A percentile compares a stretch with the other conserved stretches of the same genome.
phyloP scores from a whole-genome alignment of 78 protist species.

The Dictyostelium purpureum region DNA sequence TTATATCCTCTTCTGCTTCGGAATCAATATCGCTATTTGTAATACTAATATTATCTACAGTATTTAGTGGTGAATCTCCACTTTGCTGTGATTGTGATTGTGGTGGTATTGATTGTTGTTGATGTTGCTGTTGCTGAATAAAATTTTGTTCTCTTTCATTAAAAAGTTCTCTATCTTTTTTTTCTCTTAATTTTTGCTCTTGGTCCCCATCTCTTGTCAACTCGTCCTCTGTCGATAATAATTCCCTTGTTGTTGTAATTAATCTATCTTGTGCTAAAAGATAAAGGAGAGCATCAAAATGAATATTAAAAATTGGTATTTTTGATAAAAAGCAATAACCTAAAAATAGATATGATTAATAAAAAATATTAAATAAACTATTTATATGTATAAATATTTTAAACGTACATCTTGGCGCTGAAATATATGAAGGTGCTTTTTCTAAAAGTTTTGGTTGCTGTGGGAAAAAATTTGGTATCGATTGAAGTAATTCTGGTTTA shows the following conservation, averaged over 20 bases:
- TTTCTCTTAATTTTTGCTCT: background rate
- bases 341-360: background rate
- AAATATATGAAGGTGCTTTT: slow-evolving; percentile 17
- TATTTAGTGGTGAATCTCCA: background rate
- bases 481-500: slow-evolving; percentile 56
- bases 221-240: slow-evolving; percentile 42
- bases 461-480: slow-evolving; percentile 64
- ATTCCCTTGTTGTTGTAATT: slow-evolving; percentile 59
- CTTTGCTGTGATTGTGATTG: background rate
- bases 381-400: background rate
- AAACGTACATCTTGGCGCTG: slow-evolving; percentile 55
- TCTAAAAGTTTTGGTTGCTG: slow-evolving; percentile 48
- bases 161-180: background rate
- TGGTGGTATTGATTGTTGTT: background rate
- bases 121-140: background rate
- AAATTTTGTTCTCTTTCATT: background rate
- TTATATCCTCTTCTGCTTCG: slow-evolving; percentile 9
- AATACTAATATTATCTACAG: background rate
- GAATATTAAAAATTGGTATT: slow-evolving; percentile 49
- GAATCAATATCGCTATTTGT: background rate
- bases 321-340: slow-evolving; percentile 68
- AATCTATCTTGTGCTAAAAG: slow-evolving; percentile 73
- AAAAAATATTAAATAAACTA: background rate
- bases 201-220: background rate
- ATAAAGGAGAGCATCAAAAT: slow-evolving; percentile 57